Percentiles rank a stretch among this genome's conserved stretches.
Evolutionary conservation across 2,329 filamentous ascomycete species (phyloP).

Genomic region (Colletotrichum melonis): DNA sequence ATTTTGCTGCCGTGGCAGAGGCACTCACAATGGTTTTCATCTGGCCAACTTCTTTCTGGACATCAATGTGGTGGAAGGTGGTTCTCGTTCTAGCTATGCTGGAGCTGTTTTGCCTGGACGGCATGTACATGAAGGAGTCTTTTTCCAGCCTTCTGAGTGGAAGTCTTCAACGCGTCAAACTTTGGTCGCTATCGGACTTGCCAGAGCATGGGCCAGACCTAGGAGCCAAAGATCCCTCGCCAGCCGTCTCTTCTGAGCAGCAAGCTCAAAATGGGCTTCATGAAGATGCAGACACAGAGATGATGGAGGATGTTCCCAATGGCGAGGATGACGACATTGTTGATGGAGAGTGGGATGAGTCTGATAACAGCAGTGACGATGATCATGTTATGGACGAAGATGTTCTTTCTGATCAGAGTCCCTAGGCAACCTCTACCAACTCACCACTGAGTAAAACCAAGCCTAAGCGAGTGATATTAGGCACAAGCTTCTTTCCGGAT

Average conservation of each 20-base stretch:
- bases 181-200: not conserved
- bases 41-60: not conserved
- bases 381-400: not conserved
- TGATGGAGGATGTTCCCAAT: not conserved
- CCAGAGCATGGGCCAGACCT: not conserved
- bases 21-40: not conserved
- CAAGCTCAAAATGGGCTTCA: not conserved
- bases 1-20: not conserved
- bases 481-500: not conserved
- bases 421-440: not conserved
- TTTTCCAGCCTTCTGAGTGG: not conserved
- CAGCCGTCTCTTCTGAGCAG: not conserved
- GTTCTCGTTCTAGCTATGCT: not conserved
- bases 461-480: not conserved
- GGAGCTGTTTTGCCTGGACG: not conserved
- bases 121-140: not conserved
- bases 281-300: not conserved
- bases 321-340: not conserved
- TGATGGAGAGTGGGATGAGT: not conserved
- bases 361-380: not conserved
- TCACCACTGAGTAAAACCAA: not conserved
- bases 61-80: not conserved
- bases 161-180: not conserved
- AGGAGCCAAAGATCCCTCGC: not conserved
- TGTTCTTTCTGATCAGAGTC: not conserved